Evolutionary conservation across 345 rosid genomes (phyloP), one percentile per base, ranked within the genome.

Genomic region (Acer campestre): DNA sequence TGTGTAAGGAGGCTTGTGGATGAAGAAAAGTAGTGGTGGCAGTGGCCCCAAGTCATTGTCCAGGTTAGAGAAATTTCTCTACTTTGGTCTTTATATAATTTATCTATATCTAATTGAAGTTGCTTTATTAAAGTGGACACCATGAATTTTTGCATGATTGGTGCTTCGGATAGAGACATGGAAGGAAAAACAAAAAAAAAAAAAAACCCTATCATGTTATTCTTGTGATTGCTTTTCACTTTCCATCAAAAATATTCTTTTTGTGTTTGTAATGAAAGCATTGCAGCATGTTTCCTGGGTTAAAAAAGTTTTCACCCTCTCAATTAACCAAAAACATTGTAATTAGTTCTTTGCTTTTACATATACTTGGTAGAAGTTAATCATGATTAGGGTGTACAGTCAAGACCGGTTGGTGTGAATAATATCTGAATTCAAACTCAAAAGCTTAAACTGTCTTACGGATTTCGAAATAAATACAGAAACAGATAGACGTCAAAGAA

Each of bases 81-180:
- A 59, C 49, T 46, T 2, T 78, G 70, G 61, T 35, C 55, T 72
- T 65, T 51, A 49, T 51, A 49, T 63, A 64, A 70, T 61, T 7
- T 1, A 42, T 42, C 9, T 68, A 18, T 63, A 18, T 63, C 20
- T 68, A n/a, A 8, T 82, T 69, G 66, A 56, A 29, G 20, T 59
- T 63, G 67, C 80, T 85, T 80, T 75, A 79, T 68, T 77, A 75
- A 82, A 84, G 88, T 79, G 82, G 82, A 81, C 76, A 80, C 75
- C 86, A 75, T 81, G 84, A 79, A 68, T 73, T 77, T 77, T 79
- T 84, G 89, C 91, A 78, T 84, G 84, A 82, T 85, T 80, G 80
- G 80, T 66, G 81, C 67, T 11, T 67, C 53, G 42, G 81, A 76
- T 76, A 1, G 77, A 81, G 77, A 81, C 76, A 76, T 31, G 17